Base-by-base conservation (phyloP, 257 asterid genomes). In the Lavandula angustifolia region DNA sequence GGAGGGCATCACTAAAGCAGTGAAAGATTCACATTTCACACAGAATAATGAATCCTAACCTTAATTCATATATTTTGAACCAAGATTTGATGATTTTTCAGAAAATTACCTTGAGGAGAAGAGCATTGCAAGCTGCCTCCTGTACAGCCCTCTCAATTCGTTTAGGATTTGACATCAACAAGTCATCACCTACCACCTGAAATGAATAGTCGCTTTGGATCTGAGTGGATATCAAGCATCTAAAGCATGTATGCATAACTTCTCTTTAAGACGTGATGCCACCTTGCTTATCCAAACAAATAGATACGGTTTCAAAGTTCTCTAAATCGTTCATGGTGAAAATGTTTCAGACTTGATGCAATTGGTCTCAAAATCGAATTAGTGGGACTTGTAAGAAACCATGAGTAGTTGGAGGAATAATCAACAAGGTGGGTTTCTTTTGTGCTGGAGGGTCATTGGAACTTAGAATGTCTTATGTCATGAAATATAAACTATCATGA, bases 151-250 rank as follows among this genome's bases (percentile, higher is more conserved):
- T 87, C 82, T 90, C 95, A 57, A 94, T 87, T 73, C 97, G 81
- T 78, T 87, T 90, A 57, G 95, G 91, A 80, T 84, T 87, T 62
- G 97, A 94, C 89, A 79, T 83, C 85, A 94, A 60, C 63, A 90
- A 73, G 73, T 80, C 95, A 73, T 81, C 96, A 60, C 97, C 99
- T 22, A 90, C 96, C 54, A 90, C 96, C 99, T 94, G 92, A 75
- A 76, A 72, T 17, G 58, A 53, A 60, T 47, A 57, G 64, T 22
- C 44, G 54, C 46, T 60, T 54, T 9, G 5, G 50, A 67, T 51
- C 11, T 66, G 42, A 66, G 46, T 31, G 68, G 46, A 63, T 10
- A 54, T 11, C 44, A 29, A 40, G 31, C 31, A 46, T 47, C 41
- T 43, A 32, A 32, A 49, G 68, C 66, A 40, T 41, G 48, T 47